Percentiles rank a stretch among this genome's conserved stretches.
phyloP scores from a whole-genome alignment of 2,329 filamentous ascomycete genomes.

The Cladosporium colombiae region DNA sequence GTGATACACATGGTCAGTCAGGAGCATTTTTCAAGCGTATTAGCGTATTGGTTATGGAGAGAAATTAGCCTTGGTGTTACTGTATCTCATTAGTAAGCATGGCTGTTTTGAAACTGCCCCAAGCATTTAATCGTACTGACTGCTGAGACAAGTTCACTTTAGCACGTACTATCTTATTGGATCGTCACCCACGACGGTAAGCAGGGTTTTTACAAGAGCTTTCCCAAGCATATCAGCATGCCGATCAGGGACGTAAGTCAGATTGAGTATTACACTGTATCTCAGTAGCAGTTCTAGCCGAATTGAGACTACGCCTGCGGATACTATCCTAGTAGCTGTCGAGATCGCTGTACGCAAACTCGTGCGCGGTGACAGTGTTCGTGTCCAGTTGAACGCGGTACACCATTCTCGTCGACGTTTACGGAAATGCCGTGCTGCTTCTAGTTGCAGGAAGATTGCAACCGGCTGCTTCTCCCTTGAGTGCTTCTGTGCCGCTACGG shows the following conservation, averaged over 20 bases:
- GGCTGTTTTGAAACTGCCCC: too few species aligned
- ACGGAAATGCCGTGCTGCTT: not conserved
- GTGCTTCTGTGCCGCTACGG: too few species aligned
- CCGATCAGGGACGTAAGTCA: not conserved
- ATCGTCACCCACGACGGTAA: too few species aligned
- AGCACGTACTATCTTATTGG: too few species aligned
- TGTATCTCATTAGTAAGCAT: too few species aligned
- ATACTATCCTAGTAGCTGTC: not conserved
- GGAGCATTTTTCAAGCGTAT: too few species aligned
- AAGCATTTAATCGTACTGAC: too few species aligned
- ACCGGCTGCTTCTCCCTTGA: not conserved
- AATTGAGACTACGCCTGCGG: not conserved
- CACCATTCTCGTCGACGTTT: not conserved
- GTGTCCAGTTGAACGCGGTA: not conserved
- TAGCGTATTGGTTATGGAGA: too few species aligned
- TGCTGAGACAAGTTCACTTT: too few species aligned
- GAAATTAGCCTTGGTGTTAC: too few species aligned
- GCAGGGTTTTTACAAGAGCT: not conserved
- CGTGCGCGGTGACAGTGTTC: too few species aligned
- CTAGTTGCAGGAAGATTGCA: not conserved
- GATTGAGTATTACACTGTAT: not conserved
- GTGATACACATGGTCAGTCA: not conserved
- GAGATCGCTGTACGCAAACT: too few species aligned
- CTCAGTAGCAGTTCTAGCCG: not conserved
- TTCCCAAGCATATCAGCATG: not conserved